Evolutionary conservation across 2,329 filamentous ascomycete genomes (phyloP).

Genomic region (Madurella fahalii): DNA sequence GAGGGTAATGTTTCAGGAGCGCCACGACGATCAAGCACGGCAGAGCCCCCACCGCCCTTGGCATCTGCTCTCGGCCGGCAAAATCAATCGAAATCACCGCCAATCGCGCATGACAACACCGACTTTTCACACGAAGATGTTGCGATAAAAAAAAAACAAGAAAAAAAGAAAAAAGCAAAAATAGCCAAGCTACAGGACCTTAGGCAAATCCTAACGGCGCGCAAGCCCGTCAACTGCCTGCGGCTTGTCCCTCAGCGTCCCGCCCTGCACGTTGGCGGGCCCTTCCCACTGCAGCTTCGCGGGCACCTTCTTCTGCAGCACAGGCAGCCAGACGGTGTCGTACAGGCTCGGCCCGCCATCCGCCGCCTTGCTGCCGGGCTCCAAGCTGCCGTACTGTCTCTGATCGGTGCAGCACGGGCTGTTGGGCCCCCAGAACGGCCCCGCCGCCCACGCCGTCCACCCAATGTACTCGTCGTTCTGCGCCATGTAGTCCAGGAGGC

Average conservation of each 20-base stretch:
- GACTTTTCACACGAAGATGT: not conserved
- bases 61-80: not conserved
- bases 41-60: not conserved
- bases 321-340: conserved; percentile 42
- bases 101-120: not conserved
- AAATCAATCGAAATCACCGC: not conserved
- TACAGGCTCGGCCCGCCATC: conserved; percentile 43
- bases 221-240: not conserved
- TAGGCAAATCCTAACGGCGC: no score
- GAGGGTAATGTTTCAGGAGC: conserved; percentile 21
- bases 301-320: conserved; percentile 42
- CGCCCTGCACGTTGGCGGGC: conserved; percentile 29
- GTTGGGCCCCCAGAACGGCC: conserved; percentile 44
- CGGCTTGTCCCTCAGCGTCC: conserved; percentile 12
- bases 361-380: conserved; percentile 41
- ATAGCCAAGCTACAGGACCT: not conserved
- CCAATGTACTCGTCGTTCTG: conserved; percentile 46
- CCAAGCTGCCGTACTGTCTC: conserved; percentile 40
- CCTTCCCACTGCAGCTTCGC: conserved; percentile 37
- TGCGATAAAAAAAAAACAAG: no score
- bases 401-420: conserved; percentile 39
- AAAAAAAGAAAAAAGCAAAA: not conserved
- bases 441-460: conserved; percentile 49
- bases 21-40: not conserved
- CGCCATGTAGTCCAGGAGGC: conserved; percentile 44